Evolutionary conservation across 495 filamentous ascomycete genomes (phyloP).

Genomic region (Acidiella bohemica): DNA sequence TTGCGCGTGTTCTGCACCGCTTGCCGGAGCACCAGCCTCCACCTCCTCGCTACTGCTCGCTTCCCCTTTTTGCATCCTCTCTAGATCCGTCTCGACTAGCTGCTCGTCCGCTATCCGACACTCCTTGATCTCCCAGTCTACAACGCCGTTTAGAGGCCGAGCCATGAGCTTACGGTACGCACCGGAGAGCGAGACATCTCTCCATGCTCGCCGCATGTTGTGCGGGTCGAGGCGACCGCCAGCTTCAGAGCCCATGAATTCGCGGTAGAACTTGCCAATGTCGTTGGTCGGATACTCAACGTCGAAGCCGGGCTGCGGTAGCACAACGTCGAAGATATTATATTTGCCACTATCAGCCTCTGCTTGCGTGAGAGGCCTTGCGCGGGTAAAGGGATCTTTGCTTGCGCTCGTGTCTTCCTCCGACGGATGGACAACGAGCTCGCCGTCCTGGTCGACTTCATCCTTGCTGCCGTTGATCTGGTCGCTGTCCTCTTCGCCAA

Average conservation of each 20-base stretch:
- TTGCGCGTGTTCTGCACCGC: neutral
- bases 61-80: conserved; percentile 32
- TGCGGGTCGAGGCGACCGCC: conserved; percentile 70
- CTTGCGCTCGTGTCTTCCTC: conserved; percentile 42
- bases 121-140: conserved; percentile 51
- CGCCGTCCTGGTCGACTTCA: conserved; percentile 54
- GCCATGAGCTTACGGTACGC: conserved; percentile 74
- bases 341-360: conserved; percentile 72
- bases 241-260: conserved; percentile 65
- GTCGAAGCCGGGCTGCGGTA: conserved; percentile 86
- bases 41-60: neutral
- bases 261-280: conserved; percentile 64
- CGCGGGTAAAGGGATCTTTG: conserved; percentile 54
- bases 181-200: conserved; percentile 78
- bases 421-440: conserved; percentile 47
- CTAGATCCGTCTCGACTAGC: conserved; percentile 73
- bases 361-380: conserved; percentile 57
- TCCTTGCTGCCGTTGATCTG: conserved; percentile 24
- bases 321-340: conserved; percentile 77
- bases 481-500: conserved; percentile 38
- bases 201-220: conserved; percentile 74
- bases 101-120: conserved; percentile 66
- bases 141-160: conserved; percentile 36
- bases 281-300: conserved; percentile 72
- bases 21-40: neutral